phyloP scores from a whole-genome alignment of 441 rosid species.

The Mallotus repandus region DNA sequence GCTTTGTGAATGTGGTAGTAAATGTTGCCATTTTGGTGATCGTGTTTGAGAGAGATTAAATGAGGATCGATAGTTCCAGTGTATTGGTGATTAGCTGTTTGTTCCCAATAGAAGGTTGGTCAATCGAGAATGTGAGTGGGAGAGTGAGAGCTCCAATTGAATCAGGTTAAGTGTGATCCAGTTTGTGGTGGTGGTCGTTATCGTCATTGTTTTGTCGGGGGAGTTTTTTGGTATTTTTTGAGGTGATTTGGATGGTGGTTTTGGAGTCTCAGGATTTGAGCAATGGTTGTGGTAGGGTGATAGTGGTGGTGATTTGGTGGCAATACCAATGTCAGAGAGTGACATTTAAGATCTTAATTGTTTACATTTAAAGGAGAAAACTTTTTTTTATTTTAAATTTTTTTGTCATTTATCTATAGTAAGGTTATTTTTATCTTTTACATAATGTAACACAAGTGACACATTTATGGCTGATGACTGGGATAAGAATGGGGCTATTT shows the following conservation, averaged over 20 bases:
- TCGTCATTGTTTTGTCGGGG: not conserved
- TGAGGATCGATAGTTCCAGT: constrained; percentile 62
- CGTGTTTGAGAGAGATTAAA: constrained; percentile 72
- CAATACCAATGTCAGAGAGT: constrained; percentile 10
- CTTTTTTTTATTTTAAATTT: no score
- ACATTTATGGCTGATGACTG: no score
- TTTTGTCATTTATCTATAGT: no score
- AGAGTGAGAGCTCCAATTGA: constrained; percentile 57
- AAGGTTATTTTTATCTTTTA: no score
- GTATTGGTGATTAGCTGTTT: constrained; percentile 65
- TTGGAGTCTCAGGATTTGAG: no score
- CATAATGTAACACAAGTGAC: no score
- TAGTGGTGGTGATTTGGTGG: constrained; percentile 22
- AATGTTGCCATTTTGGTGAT: constrained; percentile 40
- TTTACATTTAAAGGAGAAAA: no score
- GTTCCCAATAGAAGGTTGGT: constrained; percentile 96
- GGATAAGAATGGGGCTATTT: no score
- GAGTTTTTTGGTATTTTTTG: not conserved
- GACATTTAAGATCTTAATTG: constrained; percentile 16
- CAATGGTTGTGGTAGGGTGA: constrained; percentile 30
- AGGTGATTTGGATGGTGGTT: constrained; percentile 2
- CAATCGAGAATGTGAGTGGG: constrained; percentile 87
- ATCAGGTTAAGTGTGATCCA: constrained; percentile 60
- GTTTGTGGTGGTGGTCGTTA: not conserved
- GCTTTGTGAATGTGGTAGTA: constrained; percentile 53